Conservation (phyloP, 1,284 basidiomycete genomes). For the Leccinum fallax region DNA sequence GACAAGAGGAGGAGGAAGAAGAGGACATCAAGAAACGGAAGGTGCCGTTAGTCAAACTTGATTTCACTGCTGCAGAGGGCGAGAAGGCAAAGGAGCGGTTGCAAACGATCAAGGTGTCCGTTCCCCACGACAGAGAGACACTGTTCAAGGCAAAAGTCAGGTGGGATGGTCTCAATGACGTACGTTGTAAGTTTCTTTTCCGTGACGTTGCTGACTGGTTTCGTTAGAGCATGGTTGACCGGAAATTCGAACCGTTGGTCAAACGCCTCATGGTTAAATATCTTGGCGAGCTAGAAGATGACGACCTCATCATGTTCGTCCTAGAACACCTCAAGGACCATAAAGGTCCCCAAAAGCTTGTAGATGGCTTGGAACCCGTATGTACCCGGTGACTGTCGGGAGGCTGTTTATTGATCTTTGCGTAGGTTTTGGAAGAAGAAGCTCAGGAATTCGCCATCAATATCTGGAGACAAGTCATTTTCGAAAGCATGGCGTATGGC, state of each 20-base stretch:
- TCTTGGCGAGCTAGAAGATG: conserved; percentile 85
- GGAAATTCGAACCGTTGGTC: conserved; percentile 80
- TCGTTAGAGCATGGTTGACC: conserved; percentile 68
- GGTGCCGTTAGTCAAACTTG: conserved; percentile 81
- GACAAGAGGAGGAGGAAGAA: conserved; percentile 81
- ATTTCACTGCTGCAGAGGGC: conserved; percentile 78
- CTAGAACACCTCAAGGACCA: conserved; percentile 86
- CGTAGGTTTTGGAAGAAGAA: conserved; percentile 86
- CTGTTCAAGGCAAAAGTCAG: conserved; percentile 81
- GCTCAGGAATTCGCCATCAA: conserved; percentile 72
- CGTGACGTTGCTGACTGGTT: conserved; percentile 4
- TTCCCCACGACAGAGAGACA: conserved; percentile 71
- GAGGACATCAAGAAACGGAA: conserved; percentile 78
- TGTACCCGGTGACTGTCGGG: conserved; percentile 36
- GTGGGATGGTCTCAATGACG: conserved; percentile 86
- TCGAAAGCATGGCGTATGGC: conserved; percentile 87
- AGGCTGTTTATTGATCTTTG: neutral
- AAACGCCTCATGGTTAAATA: conserved; percentile 81
- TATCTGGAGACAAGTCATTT: conserved; percentile 87
- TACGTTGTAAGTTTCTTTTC: conserved; percentile 47
- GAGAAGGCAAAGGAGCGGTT: conserved; percentile 78
- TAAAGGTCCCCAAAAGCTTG: conserved; percentile 77
- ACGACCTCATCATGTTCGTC: conserved; percentile 88
- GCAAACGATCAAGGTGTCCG: conserved; percentile 70
- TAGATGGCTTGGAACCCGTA: conserved; percentile 87